phyloP scores from a whole-genome alignment of 768 basidiomycete genomes.

The Agrocybe pediades region DNA sequence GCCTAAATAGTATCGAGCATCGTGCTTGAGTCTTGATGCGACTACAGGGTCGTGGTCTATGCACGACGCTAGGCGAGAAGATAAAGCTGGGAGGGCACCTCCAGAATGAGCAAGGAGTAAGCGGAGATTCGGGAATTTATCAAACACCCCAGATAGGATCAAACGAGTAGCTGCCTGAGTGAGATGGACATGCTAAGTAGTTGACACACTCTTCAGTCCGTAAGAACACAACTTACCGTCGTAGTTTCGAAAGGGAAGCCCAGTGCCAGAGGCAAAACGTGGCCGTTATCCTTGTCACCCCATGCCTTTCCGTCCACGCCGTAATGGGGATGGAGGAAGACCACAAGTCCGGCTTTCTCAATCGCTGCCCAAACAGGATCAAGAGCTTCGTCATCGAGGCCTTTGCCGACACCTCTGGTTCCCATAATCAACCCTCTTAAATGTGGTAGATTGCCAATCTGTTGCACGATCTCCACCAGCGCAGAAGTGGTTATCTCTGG shows the following conservation, averaged over 20 bases:
- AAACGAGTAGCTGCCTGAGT: conserved; percentile 70
- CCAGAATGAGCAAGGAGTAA: conserved; percentile 88
- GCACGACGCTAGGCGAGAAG: conserved; percentile 83
- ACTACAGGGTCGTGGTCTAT: conserved; percentile 85
- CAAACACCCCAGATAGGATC: conserved; percentile 79
- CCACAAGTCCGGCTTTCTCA: conserved; percentile 65
- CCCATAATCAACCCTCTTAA: conserved; percentile 82
- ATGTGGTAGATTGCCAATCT: conserved; percentile 66
- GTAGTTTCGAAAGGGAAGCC: conserved; percentile 94
- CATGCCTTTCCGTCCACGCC: conserved; percentile 75
- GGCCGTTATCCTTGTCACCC: conserved; percentile 80
- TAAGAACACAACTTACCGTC: conserved; percentile 52
- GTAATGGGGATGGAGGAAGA: conserved; percentile 89
- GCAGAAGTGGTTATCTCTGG: conserved; percentile 55
- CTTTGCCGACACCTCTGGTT: conserved; percentile 74
- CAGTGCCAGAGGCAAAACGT: conserved; percentile 83
- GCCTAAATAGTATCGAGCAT: conserved; percentile 83
- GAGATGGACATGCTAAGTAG: background rate
- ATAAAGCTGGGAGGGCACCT: conserved; percentile 80
- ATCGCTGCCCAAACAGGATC: conserved; percentile 85
- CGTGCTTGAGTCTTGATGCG: conserved; percentile 71
- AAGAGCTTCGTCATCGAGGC: conserved; percentile 77
- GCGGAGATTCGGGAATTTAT: conserved; percentile 74
- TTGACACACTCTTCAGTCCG: background rate
- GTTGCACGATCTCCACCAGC: conserved; percentile 65